A percentile compares a stretch with the other conserved stretches of the same genome.
Evolutionary conservation across 768 basidiomycete genomes (phyloP).

Genomic region (Podaxis rugospora): DNA sequence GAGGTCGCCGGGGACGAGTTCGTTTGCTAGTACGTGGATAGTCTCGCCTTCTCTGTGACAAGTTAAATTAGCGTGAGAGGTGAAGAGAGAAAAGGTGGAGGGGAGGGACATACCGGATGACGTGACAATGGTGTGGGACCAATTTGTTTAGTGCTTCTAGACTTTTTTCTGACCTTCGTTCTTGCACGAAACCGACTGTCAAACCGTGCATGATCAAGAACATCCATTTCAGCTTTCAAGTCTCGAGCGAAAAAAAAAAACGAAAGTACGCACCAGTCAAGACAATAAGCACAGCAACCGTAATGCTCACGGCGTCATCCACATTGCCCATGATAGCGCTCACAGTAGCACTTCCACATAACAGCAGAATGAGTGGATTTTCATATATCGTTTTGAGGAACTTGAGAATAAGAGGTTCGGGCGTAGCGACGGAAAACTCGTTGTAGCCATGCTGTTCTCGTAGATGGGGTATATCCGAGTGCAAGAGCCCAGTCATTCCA

Average conservation of each 20-base stretch:
- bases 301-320: conserved; percentile 92
- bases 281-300: conserved; percentile 88
- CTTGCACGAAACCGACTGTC: conserved; percentile 90
- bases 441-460: conserved; percentile 80
- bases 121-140: conserved; percentile 94
- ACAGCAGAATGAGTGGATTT: conserved; percentile 84
- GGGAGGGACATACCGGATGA: conserved; percentile 51
- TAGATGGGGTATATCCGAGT: conserved; percentile 57
- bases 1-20: conserved; percentile 94
- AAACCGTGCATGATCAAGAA: background rate
- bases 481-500: conserved; percentile 53
- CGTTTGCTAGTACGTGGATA: conserved; percentile 86
- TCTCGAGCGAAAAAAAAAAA: conserved; percentile 14
- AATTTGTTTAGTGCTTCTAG: conserved; percentile 94
- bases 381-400: conserved; percentile 96
- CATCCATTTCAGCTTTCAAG: background rate
- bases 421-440: conserved; percentile 83
- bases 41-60: conserved; percentile 50
- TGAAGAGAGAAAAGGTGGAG: conserved; percentile 17
- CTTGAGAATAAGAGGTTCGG: conserved; percentile 80
- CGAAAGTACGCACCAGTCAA: conserved; percentile 61
- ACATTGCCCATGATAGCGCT: conserved; percentile 93
- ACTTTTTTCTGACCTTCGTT: conserved; percentile 90
- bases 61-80: conserved; percentile 11
- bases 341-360: conserved; percentile 86